Evolutionary conservation across 306 rosid genomes (phyloP).

Genomic region (Lablab purpureus): DNA sequence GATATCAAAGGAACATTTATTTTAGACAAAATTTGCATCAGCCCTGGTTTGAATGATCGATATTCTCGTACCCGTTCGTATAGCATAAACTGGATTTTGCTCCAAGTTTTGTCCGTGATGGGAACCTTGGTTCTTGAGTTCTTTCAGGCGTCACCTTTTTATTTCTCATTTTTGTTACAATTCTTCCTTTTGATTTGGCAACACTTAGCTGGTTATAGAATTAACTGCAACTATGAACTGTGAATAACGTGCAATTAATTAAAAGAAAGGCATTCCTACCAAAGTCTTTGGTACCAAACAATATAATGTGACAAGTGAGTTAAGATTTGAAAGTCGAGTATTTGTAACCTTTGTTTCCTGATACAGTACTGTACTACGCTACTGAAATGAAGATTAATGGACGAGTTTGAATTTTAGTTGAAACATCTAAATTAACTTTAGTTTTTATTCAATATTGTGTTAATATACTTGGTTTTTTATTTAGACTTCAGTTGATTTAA

Average conservation of each 20-base stretch:
- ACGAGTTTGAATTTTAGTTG: too few species aligned
- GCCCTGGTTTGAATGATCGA: constrained; percentile 25
- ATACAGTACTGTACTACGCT: too few species aligned
- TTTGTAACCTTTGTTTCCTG: background rate
- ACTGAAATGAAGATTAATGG: background rate
- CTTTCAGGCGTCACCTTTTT: background rate
- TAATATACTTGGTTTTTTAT: too few species aligned
- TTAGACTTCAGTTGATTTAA: too few species aligned
- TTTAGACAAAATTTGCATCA: background rate
- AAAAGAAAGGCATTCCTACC: background rate
- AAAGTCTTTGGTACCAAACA: background rate
- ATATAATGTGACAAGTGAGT: background rate
- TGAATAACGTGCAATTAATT: background rate
- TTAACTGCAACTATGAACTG: background rate
- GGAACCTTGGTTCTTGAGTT: constrained; percentile 12
- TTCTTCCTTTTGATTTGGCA: background rate
- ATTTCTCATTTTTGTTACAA: background rate
- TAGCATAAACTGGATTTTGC: constrained; percentile 26
- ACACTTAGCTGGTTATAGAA: background rate
- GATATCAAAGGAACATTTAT: constrained; percentile 25
- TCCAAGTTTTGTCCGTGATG: constrained; percentile 22
- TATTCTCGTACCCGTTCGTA: background rate
- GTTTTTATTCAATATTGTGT: too few species aligned
- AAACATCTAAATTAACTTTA: too few species aligned
- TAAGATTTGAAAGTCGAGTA: background rate